Evolutionary conservation across 2,329 filamentous ascomycete species (phyloP).

Genomic region (Colletotrichum ledebouriae): DNA sequence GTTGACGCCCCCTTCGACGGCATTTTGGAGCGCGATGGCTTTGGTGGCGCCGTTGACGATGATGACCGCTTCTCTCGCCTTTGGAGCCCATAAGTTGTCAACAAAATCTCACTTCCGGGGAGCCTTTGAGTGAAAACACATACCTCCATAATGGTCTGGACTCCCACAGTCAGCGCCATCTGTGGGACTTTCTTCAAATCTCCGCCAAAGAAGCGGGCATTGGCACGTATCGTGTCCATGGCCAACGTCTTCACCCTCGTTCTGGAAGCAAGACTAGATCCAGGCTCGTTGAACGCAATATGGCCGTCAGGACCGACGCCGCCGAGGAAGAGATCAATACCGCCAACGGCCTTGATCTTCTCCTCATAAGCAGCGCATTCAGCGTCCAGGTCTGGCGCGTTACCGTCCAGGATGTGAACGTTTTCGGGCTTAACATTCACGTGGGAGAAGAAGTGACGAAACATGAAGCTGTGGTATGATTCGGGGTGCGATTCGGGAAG

Average conservation of each 20-base stretch:
- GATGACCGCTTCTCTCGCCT: conserved; percentile 80
- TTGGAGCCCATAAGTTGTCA: conserved; percentile 68
- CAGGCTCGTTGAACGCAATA: conserved; percentile 86
- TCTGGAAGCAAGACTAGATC: conserved; percentile 76
- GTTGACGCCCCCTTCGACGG: conserved; percentile 80
- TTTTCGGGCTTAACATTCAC: conserved; percentile 78
- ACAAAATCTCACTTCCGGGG: conserved; percentile 51
- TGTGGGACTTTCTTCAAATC: conserved; percentile 43
- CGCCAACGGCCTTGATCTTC: conserved; percentile 75
- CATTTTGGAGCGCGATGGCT: conserved; percentile 77
- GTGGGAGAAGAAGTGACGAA: conserved; percentile 82
- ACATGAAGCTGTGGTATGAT: conserved; percentile 87
- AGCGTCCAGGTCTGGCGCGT: conserved; percentile 75
- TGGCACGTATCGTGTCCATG: conserved; percentile 82
- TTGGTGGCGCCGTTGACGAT: conserved; percentile 82
- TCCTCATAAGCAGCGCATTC: conserved; percentile 82
- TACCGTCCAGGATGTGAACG: conserved; percentile 81
- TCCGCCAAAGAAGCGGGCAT: conserved; percentile 71
- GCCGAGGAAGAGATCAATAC: conserved; percentile 83
- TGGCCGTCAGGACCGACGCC: conserved; percentile 84
- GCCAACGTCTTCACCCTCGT: conserved; percentile 84
- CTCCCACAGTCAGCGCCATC: conserved; percentile 50
- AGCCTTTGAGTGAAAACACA: conserved; percentile 60
- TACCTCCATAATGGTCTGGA: conserved; percentile 55
- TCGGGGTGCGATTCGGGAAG: conserved; percentile 80